Conservation (phyloP, 805 yeast genomes). For the Candida manassasensis region DNA sequence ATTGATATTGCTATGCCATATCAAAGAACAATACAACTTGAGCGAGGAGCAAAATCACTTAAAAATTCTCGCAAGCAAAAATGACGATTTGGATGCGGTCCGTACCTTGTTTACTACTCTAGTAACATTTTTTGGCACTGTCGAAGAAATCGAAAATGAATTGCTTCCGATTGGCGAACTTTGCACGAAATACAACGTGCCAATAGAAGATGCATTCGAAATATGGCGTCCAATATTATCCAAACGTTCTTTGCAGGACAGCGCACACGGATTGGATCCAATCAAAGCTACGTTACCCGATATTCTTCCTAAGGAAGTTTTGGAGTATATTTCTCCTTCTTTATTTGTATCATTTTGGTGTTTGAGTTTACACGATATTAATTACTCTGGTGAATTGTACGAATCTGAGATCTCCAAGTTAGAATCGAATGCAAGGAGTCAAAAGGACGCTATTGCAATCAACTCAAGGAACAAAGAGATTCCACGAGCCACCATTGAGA, state of each 20-base stretch:
- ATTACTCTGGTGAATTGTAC: constrained; percentile 49
- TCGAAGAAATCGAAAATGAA: constrained; percentile 24
- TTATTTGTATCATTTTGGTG: constrained; percentile 70
- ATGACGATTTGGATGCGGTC: constrained; percentile 69
- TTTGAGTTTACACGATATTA: constrained; percentile 65
- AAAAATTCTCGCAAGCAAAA: constrained; percentile 65
- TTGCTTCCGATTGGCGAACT: constrained; percentile 42
- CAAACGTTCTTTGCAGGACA: constrained; percentile 14
- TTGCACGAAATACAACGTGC: constrained; percentile 38
- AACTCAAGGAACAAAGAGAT: constrained; percentile 24
- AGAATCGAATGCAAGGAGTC: constrained; percentile 27
- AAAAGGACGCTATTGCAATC: constrained; percentile 29
- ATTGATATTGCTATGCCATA: constrained; percentile 57
- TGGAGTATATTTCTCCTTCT: constrained; percentile 27
- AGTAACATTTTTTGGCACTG: constrained; percentile 45
- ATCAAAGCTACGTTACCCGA: constrained; percentile 11
- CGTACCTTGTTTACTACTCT: constrained; percentile 61
- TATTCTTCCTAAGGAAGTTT: constrained; percentile 13
- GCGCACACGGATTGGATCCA: constrained; percentile 11
- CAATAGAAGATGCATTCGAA: constrained; percentile 67
- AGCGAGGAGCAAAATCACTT: constrained; percentile 42
- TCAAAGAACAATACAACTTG: constrained; percentile 36
- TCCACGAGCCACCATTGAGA: constrained; percentile 17
- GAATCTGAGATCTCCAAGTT: constrained; percentile 40
- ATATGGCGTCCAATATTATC: constrained; percentile 59